Base-by-base conservation (phyloP, 345 rosid genomes). In the Rhizophora apiculata region DNA sequence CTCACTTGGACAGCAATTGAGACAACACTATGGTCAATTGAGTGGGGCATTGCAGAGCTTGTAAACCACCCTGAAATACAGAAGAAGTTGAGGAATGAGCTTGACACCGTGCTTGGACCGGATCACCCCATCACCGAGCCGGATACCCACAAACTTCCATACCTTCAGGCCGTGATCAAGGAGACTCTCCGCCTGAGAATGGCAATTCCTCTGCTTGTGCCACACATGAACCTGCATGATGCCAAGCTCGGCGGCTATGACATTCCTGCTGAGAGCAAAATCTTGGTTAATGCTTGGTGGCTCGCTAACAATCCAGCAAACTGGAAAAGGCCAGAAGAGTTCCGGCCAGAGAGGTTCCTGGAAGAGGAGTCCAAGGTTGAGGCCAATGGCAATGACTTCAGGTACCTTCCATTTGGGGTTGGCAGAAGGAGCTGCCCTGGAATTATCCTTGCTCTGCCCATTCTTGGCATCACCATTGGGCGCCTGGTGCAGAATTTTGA, bases 351-450 rank as follows among this genome's bases (percentile, higher is more conserved):
- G 86, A 83, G 99, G 91, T 95, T 95, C 85, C 70, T 95, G 56
- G 91, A 95, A 74, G 99, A 95, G 82, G 99, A 95, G 64, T 77
- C 91, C 0, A 90, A 92, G 69, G 99, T 95, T 19, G 99, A 95
- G 75, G 96, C 99, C 0, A 95, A 80, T 9, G 99, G 99, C 18
- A 95, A 95, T 32, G 99, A 95, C 72, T 95, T 90, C 83, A 83
- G 91, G 70, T 95, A 85, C 79, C 92, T 95, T 20, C 99, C 99
- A 1, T 95, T 95, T 6, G 99, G 99, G 16, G 99, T 86, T 0
- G 99, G 99, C n/a, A 84, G 99, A 53, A 86, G 99, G 76, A 95
- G 99, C 79, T 95, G 99, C 81, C 99, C 99, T 0, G 99, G 99
- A 58, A 95, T 95, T 53, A 95, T 95, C 29, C 87, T 95, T 43